Percentiles rank a stretch among this genome's conserved stretches.
phyloP scores from a whole-genome alignment of 345 rosid species.

The Bretschneidera sinensis region DNA sequence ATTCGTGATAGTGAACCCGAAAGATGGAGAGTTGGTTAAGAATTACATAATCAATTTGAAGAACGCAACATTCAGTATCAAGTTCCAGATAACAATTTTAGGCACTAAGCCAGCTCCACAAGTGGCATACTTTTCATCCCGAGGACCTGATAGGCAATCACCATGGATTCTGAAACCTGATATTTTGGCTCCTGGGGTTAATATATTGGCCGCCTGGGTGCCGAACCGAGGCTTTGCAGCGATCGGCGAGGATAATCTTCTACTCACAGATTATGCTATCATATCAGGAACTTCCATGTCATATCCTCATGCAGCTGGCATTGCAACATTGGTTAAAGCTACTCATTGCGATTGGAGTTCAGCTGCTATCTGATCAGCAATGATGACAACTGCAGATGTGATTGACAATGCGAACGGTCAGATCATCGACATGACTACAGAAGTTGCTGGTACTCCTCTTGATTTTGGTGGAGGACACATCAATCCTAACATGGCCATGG shows the following conservation, averaged over 20 bases:
- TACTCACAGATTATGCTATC: constrained; percentile 34
- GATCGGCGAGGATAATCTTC: constrained; percentile 26
- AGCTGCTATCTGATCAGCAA: constrained; percentile 81
- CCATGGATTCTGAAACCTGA: constrained; percentile 77
- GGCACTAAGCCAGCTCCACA: constrained; percentile 56
- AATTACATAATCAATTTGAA: constrained; percentile 33
- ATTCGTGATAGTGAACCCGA: constrained; percentile 1
- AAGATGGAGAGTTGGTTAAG: constrained; percentile 33
- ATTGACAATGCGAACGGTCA: constrained; percentile 32
- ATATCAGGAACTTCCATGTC: constrained; percentile 84
- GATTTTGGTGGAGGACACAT: constrained; percentile 57
- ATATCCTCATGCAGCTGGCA: constrained; percentile 73
- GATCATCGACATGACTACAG: constrained; percentile 29
- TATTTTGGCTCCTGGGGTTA: constrained; percentile 62
- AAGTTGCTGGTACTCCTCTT: constrained; percentile 42
- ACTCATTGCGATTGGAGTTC: constrained; percentile 65
- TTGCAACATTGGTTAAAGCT: constrained; percentile 60
- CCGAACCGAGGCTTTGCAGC: constrained; percentile 18
- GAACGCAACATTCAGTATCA: constrained; percentile 42
- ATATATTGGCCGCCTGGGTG: constrained; percentile 74
- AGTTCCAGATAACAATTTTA: constrained; percentile 50
- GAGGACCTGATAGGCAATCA: constrained; percentile 55
- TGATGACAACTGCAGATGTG: constrained; percentile 41
- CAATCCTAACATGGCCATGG: constrained; percentile 42
- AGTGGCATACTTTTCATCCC: constrained; percentile 54